Evolutionary conservation across 2,329 filamentous ascomycete genomes (phyloP), one percentile per base, ranked within the genome.

Genomic region (Botrytis medusae): DNA sequence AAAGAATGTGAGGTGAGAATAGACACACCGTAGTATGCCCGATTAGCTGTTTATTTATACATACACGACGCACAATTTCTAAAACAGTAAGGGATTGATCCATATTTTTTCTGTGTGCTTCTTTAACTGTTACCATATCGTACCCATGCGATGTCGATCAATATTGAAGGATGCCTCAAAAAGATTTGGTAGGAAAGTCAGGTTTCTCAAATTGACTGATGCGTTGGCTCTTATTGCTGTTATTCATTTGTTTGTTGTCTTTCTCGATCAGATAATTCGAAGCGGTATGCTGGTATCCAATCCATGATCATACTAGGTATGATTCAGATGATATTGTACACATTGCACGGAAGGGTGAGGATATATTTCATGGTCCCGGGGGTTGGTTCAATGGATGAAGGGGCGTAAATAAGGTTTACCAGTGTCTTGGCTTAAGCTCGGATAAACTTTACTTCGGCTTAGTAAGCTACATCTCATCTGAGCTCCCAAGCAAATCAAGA

Each of bases 21-120:
- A 63, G 44, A 71, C 42, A 71, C 57, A 71, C 69, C 57, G 57
- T 63, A 46, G 44, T 71, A 64, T 71, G 69, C 10, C 69, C 69
- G 69, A 64, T 59, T 51, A 37, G 44, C 20, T 48, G 32, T n/a
- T 22, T 65, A 34, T 60, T 34, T 34, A 59, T 59, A 34, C 29
- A 59, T 34, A 32, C 57, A 60, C 32, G 29, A 34, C n/a, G n/a
- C 12, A n/a, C 0, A 18, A 14, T 29, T 32, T 57, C n/a, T 57
- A 18, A 57, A 57, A 29, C n/a, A 22, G 64, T 34, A 40, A 54
- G 48, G 48, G 25, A 54, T n/a, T 3, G 64, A 42, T 68, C 64
- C 64, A 68, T 64, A 64, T 29, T 42, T 29, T 20, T 51, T 29
- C 51, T 25, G 51, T 68, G 14, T 25, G 4, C 65, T n/a, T 69